A percentile compares a stretch with the other conserved stretches of the same genome.
Conservation (phyloP, 2,329 filamentous ascomycete species). For the Helotiales sp. region DNA sequence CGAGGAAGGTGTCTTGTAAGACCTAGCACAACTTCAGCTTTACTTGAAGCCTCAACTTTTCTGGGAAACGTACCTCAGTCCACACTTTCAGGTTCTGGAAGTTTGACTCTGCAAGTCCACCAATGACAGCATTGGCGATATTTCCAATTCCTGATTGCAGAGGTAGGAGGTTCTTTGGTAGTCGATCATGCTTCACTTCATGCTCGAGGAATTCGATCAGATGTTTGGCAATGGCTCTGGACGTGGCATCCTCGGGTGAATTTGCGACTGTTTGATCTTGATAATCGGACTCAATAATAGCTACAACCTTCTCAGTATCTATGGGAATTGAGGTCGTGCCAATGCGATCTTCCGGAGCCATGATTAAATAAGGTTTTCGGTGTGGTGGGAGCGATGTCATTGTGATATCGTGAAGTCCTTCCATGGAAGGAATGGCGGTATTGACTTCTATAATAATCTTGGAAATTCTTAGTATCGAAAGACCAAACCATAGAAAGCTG, state of each 20-base stretch:
- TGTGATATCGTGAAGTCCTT: constrained; percentile 88
- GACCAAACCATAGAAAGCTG: no score
- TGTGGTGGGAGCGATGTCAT: constrained; percentile 81
- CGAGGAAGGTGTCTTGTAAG: constrained; percentile 88
- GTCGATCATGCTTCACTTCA: constrained; percentile 75
- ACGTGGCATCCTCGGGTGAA: constrained; percentile 71
- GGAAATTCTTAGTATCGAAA: constrained; percentile 7
- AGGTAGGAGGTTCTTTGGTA: constrained; percentile 75
- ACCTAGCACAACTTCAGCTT: constrained; percentile 44
- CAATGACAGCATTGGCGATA: constrained; percentile 89
- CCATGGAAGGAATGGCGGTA: constrained; percentile 79
- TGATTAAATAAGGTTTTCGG: constrained; percentile 84
- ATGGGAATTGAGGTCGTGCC: constrained; percentile 80
- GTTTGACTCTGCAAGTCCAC: constrained; percentile 76
- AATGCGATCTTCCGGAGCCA: constrained; percentile 82
- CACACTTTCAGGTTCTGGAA: constrained; percentile 89
- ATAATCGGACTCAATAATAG: constrained; percentile 82
- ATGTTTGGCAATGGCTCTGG: constrained; percentile 72
- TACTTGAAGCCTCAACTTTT: not conserved
- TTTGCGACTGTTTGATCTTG: constrained; percentile 76
- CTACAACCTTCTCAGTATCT: constrained; percentile 81
- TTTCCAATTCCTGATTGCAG: constrained; percentile 90
- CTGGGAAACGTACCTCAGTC: constrained; percentile 60
- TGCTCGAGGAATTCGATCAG: constrained; percentile 85
- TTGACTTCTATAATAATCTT: constrained; percentile 89